Evolutionary conservation across 176 grass and related monocot species (phyloP), one percentile per base, ranked within the genome.

Genomic region (Hordeum vulgare): DNA sequence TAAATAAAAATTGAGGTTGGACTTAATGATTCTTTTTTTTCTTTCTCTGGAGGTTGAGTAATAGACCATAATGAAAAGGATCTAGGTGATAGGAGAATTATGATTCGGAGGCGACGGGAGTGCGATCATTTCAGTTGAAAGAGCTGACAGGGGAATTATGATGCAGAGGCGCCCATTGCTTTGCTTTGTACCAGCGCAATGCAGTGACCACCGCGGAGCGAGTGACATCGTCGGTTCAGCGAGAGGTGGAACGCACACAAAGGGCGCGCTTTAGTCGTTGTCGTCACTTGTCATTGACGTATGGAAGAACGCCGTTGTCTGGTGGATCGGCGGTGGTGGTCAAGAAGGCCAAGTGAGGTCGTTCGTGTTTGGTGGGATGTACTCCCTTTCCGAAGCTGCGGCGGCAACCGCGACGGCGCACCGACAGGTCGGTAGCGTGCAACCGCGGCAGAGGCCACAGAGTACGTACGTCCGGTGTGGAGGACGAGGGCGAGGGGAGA

Each of bases 321-420:
- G 23, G 41, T 73, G 37, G 21, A 12, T 65, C 8, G 31, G 66
- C 18, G 18, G 34, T 72, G 37, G n/a, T 14, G 69, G 69, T 27
- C 69, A 64, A 45, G 56, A 24, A 18, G 47, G 14, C 14, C 0
- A 49, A 4, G 5, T 4, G 47, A 51, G 47, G 47, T 33, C 26
- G 8, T 34, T 2, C 21, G 24, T 17, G 77, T 75, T 37, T 1
- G 87, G 82, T 89, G 77, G 33, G 26, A 12, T 3, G 87, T 21
- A 20, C 13, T 63, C 61, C 77, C 77, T 86, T 40, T 57, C 68
- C 11, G 23, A 81, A 8, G 41, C 59, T 28, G 33, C 77, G 51
- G 74, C 76, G 54, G 80, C 86, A 78, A 89, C 76, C 76, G 81
- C 82, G 87, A 89, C 82, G 87, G 47, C 73, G 64, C 86, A 87